Evolutionary conservation across 2,329 filamentous ascomycete genomes (phyloP).

Genomic region (Thyridium curvatum): DNA sequence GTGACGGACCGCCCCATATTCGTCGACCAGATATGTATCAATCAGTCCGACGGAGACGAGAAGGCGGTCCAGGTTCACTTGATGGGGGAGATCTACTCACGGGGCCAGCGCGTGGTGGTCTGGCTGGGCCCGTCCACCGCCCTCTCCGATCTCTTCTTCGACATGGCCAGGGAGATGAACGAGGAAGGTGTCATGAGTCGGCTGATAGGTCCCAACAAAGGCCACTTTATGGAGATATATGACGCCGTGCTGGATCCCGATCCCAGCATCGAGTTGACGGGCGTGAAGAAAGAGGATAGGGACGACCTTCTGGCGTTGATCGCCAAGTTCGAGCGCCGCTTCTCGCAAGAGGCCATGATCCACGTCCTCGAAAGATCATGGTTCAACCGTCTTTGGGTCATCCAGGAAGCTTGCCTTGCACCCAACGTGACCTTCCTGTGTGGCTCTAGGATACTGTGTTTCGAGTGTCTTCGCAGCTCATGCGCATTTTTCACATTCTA

Average conservation of each 20-base stretch:
- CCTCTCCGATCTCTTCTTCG: conserved; percentile 4
- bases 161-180: conserved; percentile 11
- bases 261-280: conserved; percentile 9
- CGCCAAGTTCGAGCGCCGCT: conserved; percentile 10
- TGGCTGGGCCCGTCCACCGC: too few species aligned
- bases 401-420: conserved; percentile 21
- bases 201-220: conserved; percentile 15
- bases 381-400: conserved; percentile 25
- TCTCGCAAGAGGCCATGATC: conserved; percentile 16
- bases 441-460: conserved; percentile 7
- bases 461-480: conserved; percentile 9
- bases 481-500: conserved; percentile 21
- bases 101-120: too few species aligned
- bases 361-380: conserved; percentile 20
- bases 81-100: too few species aligned
- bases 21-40: too few species aligned
- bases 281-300: conserved; percentile 13
- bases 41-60: too few species aligned
- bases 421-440: conserved; percentile 7
- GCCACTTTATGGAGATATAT: conserved; percentile 17
- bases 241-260: conserved; percentile 18
- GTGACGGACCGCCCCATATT: too few species aligned
- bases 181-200: conserved; percentile 7
- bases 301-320: conserved; percentile 18
- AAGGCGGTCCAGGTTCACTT: too few species aligned